These are phyloP conservation scores for Astrocystis sublimbata DNA, from an alignment of 495 filamentous ascomycete species.

Conservation along the genomic window DNA sequence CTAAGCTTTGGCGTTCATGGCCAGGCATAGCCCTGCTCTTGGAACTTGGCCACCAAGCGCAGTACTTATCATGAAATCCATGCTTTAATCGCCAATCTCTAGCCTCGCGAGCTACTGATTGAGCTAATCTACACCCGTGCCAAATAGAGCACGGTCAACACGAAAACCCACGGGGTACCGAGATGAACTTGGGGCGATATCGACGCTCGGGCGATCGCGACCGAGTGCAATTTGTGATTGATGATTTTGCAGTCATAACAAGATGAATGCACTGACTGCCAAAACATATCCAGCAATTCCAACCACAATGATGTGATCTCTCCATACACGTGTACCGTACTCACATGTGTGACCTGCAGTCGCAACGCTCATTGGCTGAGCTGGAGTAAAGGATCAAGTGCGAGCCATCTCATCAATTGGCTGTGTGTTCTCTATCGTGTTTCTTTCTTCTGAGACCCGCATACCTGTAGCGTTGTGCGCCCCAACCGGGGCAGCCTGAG, in stretches of 20 bases:
- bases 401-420: neutral
- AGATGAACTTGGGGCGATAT: neutral
- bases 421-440: neutral
- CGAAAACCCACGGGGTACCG: neutral
- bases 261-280: neutral
- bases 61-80: neutral
- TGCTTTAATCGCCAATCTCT: neutral
- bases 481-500: neutral
- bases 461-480: neutral
- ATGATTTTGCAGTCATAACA: neutral
- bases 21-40: no score
- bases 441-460: neutral
- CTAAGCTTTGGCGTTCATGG: neutral
- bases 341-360: neutral
- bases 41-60: no score
- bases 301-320: neutral
- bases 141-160: neutral
- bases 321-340: neutral
- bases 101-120: neutral
- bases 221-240: no score
- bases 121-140: neutral
- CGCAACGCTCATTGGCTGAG: neutral
- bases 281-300: no score
- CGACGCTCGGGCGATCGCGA: no score
- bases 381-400: neutral